Percentiles rank a stretch among this genome's conserved stretches.
phyloP scores from a whole-genome alignment of 2,329 filamentous ascomycete species.

The Fusarium brachygibbosum region DNA sequence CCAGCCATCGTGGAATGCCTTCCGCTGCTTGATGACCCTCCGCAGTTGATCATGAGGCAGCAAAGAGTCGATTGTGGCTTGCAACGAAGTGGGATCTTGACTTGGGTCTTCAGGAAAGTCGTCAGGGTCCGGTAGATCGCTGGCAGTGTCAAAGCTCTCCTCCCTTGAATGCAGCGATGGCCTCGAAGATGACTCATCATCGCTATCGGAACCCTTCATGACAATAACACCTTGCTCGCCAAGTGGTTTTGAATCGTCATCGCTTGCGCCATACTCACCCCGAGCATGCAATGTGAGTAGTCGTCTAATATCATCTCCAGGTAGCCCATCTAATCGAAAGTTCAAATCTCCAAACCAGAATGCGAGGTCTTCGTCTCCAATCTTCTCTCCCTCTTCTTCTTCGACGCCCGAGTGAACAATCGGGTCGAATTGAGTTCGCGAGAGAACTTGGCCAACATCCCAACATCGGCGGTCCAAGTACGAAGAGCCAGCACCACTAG shows the following conservation, averaged over 20 bases:
- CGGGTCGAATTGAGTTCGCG: conserved; percentile 82
- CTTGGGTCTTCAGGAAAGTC: conserved; percentile 76
- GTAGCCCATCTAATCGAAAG: conserved; percentile 88
- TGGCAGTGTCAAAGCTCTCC: conserved; percentile 58
- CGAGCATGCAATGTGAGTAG: conserved; percentile 85
- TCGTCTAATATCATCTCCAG: conserved; percentile 89
- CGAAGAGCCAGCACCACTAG: conserved; percentile 84
- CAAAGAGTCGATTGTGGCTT: conserved; percentile 88
- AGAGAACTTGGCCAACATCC: conserved; percentile 85
- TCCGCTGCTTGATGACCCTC: conserved; percentile 79
- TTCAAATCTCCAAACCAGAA: conserved; percentile 99
- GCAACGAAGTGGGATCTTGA: conserved; percentile 86
- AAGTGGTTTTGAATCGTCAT: conserved; percentile 55
- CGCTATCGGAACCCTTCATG: conserved; percentile 59
- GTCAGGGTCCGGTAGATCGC: conserved; percentile 70
- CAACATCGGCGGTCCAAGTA: conserved; percentile 88
- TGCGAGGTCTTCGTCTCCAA: conserved; percentile 92
- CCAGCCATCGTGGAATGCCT: conserved; percentile 92
- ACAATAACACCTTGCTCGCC: conserved; percentile 67
- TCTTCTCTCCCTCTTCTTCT: conserved; percentile 74
- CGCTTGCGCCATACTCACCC: conserved; percentile 77
- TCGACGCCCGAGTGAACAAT: conserved; percentile 75
- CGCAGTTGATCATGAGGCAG: conserved; percentile 90
- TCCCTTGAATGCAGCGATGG: conserved; percentile 53
- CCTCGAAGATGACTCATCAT: conserved; percentile 59